Percentiles rank a stretch among this genome's conserved stretches.
Conservation (phyloP, 2,329 filamentous ascomycete genomes). For the Claviceps purpurea region DNA sequence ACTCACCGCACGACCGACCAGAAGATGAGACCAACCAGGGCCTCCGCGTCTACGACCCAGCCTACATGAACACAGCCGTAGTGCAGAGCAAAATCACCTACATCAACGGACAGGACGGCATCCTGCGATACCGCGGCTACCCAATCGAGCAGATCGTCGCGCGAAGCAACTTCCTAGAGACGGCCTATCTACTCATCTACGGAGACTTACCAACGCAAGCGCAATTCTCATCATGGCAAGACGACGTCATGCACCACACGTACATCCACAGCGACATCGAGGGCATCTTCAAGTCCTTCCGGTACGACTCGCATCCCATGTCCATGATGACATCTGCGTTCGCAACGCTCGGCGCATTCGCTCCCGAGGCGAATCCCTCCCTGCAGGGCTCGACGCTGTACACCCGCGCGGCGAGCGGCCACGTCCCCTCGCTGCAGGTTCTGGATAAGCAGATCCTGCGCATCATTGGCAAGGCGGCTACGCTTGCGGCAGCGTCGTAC, state of each 20-base stretch:
- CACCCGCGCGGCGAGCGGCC: constrained; percentile 28
- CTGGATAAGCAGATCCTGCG: constrained; percentile 40
- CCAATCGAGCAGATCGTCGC: constrained; percentile 37
- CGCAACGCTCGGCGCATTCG: constrained; percentile 34
- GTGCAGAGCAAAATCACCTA: constrained; percentile 36
- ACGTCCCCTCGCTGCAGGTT: constrained; percentile 25
- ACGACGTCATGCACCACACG: constrained; percentile 37
- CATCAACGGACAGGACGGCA: constrained; percentile 38
- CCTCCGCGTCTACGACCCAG: constrained; percentile 36
- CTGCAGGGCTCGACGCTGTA: constrained; percentile 36
- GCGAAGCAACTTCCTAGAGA: constrained; percentile 35
- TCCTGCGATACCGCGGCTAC: constrained; percentile 38
- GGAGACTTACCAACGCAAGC: constrained; percentile 32
- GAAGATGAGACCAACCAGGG: constrained; percentile 35
- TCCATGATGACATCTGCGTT: constrained; percentile 37
- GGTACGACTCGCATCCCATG: constrained; percentile 39
- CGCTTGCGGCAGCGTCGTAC: constrained; percentile 36
- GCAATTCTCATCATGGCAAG: constrained; percentile 28
- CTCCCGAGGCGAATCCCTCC: constrained; percentile 36
- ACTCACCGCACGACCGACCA: constrained; percentile 19
- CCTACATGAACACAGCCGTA: constrained; percentile 39
- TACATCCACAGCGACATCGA: constrained; percentile 35
- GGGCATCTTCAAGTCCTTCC: constrained; percentile 36
- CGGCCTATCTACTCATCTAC: constrained; percentile 36
- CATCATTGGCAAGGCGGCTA: constrained; percentile 37